Conservation (phyloP, 2,329 filamentous ascomycete genomes). For the Beauveria rudraprayagi region DNA sequence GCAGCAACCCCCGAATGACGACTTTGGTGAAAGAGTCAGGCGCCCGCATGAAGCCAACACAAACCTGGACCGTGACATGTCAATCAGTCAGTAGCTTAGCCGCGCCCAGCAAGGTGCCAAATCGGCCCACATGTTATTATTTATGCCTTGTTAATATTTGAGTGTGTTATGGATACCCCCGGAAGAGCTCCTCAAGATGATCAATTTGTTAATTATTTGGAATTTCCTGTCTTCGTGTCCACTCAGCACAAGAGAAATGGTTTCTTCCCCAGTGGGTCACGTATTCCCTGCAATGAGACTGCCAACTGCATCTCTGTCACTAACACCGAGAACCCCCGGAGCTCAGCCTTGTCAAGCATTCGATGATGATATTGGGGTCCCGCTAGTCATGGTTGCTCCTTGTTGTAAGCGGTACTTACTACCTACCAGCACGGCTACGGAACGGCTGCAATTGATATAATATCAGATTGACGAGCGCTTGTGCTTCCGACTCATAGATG, state of each 20-base stretch:
- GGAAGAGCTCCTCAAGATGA: neutral
- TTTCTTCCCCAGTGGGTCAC: no score
- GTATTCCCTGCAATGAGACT: no score
- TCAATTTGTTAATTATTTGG: neutral
- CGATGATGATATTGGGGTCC: no score
- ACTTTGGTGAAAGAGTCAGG: slow-evolving; percentile 3
- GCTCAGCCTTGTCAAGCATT: no score
- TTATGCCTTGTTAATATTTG: neutral
- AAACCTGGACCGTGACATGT: neutral
- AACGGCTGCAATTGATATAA: no score
- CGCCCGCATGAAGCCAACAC: slow-evolving; percentile 3
- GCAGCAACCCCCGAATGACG: neutral
- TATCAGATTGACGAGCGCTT: no score
- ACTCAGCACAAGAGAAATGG: no score
- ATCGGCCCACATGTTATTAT: neutral
- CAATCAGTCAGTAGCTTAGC: slow-evolving; percentile 1
- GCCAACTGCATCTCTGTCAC: neutral
- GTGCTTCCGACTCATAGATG: no score
- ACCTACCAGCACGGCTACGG: no score
- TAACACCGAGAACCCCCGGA: no score
- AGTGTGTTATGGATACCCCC: neutral
- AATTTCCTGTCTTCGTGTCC: neutral
- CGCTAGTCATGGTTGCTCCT: no score
- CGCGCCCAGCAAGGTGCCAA: slow-evolving; percentile 1
- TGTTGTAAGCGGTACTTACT: no score